Percentiles rank a stretch among this genome's conserved stretches.
Evolutionary conservation across 1,139 yeast species (phyloP).

Genomic region (Komagataea norvegica): DNA sequence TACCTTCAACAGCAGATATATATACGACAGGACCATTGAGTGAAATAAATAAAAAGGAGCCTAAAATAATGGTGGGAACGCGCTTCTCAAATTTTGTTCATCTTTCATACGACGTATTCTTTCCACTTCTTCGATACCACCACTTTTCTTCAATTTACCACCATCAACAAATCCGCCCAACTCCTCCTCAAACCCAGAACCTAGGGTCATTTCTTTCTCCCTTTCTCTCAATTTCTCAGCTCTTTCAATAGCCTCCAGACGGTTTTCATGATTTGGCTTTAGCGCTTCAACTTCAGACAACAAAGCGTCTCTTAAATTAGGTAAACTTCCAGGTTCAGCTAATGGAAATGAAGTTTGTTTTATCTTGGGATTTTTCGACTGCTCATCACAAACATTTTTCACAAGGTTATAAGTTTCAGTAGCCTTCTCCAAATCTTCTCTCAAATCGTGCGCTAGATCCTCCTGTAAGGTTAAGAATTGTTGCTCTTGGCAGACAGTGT

Average conservation of each 20-base stretch:
- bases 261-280: conserved; percentile 75
- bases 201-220: conserved; percentile 55
- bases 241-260: conserved; percentile 82
- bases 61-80: conserved; percentile 29
- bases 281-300: conserved; percentile 73
- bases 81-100: conserved; percentile 55
- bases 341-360: conserved; percentile 39
- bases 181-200: conserved; percentile 77
- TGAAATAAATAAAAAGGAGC: background rate
- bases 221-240: conserved; percentile 79
- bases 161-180: conserved; percentile 83
- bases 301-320: conserved; percentile 71
- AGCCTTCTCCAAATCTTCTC: conserved; percentile 76
- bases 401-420: conserved; percentile 77
- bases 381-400: conserved; percentile 78
- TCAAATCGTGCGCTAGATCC: conserved; percentile 72
- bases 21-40: background rate
- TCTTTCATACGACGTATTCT: conserved; percentile 63
- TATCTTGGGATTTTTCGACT: conserved; percentile 45
- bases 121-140: conserved; percentile 87
- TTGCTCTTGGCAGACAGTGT: conserved; percentile 89
- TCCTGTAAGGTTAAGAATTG: conserved; percentile 88
- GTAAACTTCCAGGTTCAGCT: conserved; percentile 67
- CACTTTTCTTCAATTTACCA: conserved; percentile 68
- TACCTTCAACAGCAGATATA: conserved; percentile 1